Conservation (phyloP, 208 protist genomes). For the Leishmania amazonensis region DNA sequence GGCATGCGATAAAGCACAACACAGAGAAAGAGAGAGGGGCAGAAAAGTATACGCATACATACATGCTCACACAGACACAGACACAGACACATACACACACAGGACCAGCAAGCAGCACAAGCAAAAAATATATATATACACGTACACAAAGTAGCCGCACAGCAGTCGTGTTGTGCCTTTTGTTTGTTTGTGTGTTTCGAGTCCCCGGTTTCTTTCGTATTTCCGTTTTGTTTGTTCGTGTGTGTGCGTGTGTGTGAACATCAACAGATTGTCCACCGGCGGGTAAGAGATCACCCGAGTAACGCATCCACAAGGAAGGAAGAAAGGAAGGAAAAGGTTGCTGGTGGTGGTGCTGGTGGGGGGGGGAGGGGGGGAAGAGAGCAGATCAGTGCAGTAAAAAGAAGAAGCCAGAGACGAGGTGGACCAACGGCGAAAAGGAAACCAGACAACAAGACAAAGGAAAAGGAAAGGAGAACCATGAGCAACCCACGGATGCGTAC, state of each 20-base stretch:
- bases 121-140: background rate
- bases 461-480: background rate
- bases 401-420: background rate
- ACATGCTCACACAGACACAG: background rate
- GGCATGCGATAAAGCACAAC: background rate
- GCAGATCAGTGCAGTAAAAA: background rate
- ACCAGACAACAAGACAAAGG: background rate
- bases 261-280: background rate
- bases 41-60: background rate
- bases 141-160: background rate
- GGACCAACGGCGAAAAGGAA: background rate
- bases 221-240: background rate
- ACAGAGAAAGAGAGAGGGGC: background rate
- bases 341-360: background rate
- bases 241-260: background rate
- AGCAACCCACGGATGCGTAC: background rate
- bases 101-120: background rate
- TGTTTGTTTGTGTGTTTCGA: background rate
- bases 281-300: background rate
- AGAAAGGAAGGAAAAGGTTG: background rate
- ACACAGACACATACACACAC: background rate
- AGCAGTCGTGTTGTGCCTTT: background rate
- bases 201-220: background rate
- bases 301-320: background rate
- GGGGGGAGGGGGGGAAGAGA: background rate